phyloP scores from a whole-genome alignment of 495 filamentous ascomycete genomes.

The Penicillium paradoxum region DNA sequence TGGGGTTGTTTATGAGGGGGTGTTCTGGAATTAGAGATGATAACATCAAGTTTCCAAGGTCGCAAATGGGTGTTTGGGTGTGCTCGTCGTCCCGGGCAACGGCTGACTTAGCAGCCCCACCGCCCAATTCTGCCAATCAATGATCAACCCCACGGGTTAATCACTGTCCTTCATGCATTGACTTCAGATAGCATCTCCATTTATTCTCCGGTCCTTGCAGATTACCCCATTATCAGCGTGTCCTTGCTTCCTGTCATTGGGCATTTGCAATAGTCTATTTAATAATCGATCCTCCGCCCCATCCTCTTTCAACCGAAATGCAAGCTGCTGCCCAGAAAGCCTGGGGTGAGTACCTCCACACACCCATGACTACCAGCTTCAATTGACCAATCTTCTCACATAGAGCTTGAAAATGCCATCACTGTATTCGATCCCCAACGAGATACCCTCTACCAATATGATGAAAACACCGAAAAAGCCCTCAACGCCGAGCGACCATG shows the following conservation, averaged over 20 bases:
- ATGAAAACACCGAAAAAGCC: conserved; percentile 57
- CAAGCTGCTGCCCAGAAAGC: conserved; percentile 56
- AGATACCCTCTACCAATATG: conserved; percentile 87
- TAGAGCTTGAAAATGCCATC: conserved; percentile 87
- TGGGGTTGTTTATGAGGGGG: conserved; percentile 27
- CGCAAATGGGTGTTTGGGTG: conserved; percentile 22
- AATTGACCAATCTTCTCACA: conserved; percentile 15
- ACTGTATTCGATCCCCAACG: conserved; percentile 76
- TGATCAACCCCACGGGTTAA: conserved; percentile 14
- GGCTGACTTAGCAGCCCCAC: conserved; percentile 27
- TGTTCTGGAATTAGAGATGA: conserved; percentile 17
- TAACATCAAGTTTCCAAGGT: conserved; percentile 21
- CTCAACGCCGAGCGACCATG: conserved; percentile 63
- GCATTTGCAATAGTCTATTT: neutral
- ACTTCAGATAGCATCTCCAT: conserved; percentile 2
- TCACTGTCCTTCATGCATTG: conserved; percentile 7
- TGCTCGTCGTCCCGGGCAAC: conserved; percentile 37
- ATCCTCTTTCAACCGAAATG: conserved; percentile 27
- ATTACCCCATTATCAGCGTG: conserved; percentile 4
- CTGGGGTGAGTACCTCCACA: conserved; percentile 46
- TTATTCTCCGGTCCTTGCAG: conserved; percentile 14
- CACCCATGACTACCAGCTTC: neutral
- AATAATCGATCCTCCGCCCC: neutral
- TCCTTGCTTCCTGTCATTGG: neutral
- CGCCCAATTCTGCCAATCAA: conserved; percentile 26